These are phyloP conservation scores for Ogataea ramenticola DNA, from an alignment of 805 yeast genomes.

Conservation along the genomic window DNA sequence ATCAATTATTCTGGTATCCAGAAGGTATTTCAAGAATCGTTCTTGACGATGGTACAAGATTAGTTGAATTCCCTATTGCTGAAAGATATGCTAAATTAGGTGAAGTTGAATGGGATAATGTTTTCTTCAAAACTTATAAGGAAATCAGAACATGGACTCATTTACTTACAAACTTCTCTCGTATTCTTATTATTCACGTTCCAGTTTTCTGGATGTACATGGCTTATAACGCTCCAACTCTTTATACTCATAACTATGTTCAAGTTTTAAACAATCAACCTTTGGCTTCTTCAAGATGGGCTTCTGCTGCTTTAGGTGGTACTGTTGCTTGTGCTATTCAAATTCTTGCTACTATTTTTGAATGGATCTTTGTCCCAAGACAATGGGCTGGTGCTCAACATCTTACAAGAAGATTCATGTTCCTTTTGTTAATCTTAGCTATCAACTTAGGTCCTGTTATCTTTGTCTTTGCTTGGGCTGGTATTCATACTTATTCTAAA, in stretches of 20 bases:
- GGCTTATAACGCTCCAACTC: conserved; percentile 85
- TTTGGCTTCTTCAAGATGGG: conserved; percentile 87
- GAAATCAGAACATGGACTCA: conserved; percentile 98
- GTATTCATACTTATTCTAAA: conserved; percentile 54
- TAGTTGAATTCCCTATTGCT: conserved; percentile 81
- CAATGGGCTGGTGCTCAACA: conserved; percentile 99
- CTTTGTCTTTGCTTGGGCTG: conserved; percentile 78
- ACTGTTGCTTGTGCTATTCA: conserved; percentile 75
- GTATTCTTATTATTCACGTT: conserved; percentile 95
- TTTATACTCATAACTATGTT: conserved; percentile 80
- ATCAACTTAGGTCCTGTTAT: conserved; percentile 81
- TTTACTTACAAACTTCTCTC: conserved; percentile 87
- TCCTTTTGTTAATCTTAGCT: conserved; percentile 57
- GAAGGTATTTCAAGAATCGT: conserved; percentile 94
- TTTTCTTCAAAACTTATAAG: conserved; percentile 90
- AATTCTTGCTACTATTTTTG: conserved; percentile 79
- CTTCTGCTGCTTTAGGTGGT: conserved; percentile 91
- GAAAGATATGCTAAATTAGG: conserved; percentile 88
- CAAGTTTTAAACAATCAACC: conserved; percentile 84
- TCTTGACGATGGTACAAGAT: conserved; percentile 85
- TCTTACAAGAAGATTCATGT: conserved; percentile 77
- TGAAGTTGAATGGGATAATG: conserved; percentile 87
- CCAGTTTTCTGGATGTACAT: conserved; percentile 91
- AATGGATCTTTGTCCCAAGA: conserved; percentile 96
- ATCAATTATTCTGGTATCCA: conserved; percentile 98